Base-by-base conservation (phyloP, 768 basidiomycete species). In the Neoboletus brunneissimus region DNA sequence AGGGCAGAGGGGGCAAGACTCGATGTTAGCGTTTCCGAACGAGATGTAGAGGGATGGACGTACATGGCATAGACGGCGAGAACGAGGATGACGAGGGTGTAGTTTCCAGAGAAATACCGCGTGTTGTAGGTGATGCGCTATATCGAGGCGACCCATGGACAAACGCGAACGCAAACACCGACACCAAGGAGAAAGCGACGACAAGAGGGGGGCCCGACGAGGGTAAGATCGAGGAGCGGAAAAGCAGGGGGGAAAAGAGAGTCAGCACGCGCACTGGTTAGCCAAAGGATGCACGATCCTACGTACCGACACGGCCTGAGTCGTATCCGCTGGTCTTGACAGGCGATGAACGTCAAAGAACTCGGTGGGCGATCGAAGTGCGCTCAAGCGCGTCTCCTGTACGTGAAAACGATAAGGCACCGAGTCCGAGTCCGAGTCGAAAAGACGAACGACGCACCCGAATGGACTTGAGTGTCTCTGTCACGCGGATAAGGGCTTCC, bases 41-140 rank as follows among this genome's bases (percentile, higher is more conserved):
- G 18, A n/a, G 10, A 2, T 16, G 12, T 0, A 12, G 15, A 9
- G 22, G 43, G 41, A 48, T 5, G 1, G 41, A 76, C 84, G 70
- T 72, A 95, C 91, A 94, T 61, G 4, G 92, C 89, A 71, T 95
- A 96, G 51, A 94, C 82, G n/a, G 84, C 90, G 56, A 96, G 80
- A 46, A 83, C 70, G 56, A 82, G 82, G 18, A 94, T 76, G 64
- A 95, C 82, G 67, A 93, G 72, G 45, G 87, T 81, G 75, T 98
- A 98, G 74, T 98, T 98, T 52, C 92, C 87, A 55, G 89, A 91
- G 74, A 91, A 91, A 69, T 91, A 91, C 48, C 89, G 86, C 40
- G 93, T 94, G 76, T 96, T 96, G 78, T 96, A 94, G 23, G 91
- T 91, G 81, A 95, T 91, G 56, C 93, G 85, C 92, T 94, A 67